phyloP scores from a whole-genome alignment of 305 asterid species.

The Salvia sclarea region DNA sequence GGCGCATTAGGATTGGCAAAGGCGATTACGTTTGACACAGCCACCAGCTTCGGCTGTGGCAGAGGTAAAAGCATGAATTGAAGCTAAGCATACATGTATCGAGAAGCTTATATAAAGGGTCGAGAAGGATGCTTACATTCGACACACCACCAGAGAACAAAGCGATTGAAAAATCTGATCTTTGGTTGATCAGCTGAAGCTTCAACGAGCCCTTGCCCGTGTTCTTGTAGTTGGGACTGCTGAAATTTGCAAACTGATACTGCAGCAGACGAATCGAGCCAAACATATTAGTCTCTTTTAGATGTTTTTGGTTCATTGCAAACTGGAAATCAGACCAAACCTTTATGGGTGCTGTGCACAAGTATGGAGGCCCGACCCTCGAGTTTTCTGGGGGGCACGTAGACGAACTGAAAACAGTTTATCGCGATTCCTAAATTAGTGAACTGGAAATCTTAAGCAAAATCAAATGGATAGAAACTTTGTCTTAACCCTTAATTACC shows the following conservation, averaged over 20 bases:
- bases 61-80: not conserved
- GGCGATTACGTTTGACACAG: constrained; percentile 62
- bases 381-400: constrained; percentile 65
- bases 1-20: constrained; percentile 88
- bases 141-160: constrained; percentile 83
- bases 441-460: not conserved
- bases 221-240: constrained; percentile 56
- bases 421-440: constrained; percentile 17
- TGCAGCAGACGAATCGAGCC: constrained; percentile 42
- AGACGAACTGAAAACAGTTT: constrained; percentile 55
- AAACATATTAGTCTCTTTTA: constrained; percentile 6
- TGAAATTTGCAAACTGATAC: constrained; percentile 82
- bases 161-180: constrained; percentile 84
- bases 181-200: constrained; percentile 87
- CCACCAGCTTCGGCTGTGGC: constrained; percentile 82
- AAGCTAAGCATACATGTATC: not conserved
- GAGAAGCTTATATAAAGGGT: not conserved
- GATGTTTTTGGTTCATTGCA: constrained; percentile 10
- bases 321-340: constrained; percentile 36
- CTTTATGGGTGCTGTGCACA: constrained; percentile 92
- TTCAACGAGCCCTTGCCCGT: constrained; percentile 75
- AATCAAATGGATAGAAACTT: constrained; percentile 7
- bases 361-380: constrained; percentile 62
- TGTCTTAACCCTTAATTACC: constrained; percentile 54
- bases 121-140: constrained; percentile 45